These are phyloP conservation scores for Balakata baccata DNA, from an alignment of 345 rosid genomes.

Conservation along the genomic window DNA sequence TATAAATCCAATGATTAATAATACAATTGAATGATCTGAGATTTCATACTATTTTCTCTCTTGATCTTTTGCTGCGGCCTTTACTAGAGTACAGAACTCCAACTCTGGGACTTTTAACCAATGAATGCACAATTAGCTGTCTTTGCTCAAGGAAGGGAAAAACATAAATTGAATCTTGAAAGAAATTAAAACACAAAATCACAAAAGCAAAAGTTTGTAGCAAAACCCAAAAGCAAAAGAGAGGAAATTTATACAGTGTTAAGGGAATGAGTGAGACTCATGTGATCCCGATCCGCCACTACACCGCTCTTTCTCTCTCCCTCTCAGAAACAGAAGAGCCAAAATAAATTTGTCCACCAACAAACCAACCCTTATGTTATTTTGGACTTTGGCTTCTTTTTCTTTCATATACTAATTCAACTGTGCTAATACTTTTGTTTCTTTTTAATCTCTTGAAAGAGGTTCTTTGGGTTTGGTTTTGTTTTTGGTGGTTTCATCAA, in stretches of 20 bases:
- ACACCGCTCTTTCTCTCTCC: slow-evolving; percentile 5
- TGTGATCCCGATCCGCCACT: slow-evolving; percentile 67
- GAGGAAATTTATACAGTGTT: slow-evolving; percentile 2
- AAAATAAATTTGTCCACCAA: slow-evolving; percentile 31
- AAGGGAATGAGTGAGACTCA: slow-evolving; percentile 47
- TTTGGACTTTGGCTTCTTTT: too few species aligned
- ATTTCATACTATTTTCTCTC: background rate
- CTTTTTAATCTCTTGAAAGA: background rate
- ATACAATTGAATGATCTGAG: too few species aligned
- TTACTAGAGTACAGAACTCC: background rate
- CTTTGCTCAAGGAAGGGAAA: background rate
- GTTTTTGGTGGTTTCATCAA: slow-evolving; percentile 20
- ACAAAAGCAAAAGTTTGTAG: background rate
- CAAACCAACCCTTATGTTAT: slow-evolving; percentile 1
- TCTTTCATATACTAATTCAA: too few species aligned
- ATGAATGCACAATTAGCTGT: background rate
- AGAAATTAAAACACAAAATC: background rate
- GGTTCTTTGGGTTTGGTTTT: background rate
- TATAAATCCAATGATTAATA: too few species aligned
- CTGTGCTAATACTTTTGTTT: background rate
- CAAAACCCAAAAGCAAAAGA: slow-evolving; percentile 3
- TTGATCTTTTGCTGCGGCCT: background rate
- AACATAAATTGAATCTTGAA: background rate
- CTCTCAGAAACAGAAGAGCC: slow-evolving; percentile 20
- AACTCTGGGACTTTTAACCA: background rate